Base-by-base conservation (phyloP, 192 early-diverging fungal species). In the Coemansia sp. region DNA sequence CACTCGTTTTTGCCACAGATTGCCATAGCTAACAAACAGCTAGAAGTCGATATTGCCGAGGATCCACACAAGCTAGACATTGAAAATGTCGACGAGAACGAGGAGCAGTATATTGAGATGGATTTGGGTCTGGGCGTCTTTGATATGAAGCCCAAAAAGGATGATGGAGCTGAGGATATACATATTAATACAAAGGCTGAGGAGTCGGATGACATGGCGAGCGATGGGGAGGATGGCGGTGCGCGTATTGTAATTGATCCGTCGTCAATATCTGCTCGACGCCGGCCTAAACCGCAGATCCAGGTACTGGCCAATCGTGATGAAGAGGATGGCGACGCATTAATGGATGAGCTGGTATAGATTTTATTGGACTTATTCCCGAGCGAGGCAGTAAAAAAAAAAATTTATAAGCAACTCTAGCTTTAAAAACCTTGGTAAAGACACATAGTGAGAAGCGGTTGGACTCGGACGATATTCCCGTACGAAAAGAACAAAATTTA, bases 41-140 rank as follows among this genome's bases (percentile, higher is more conserved):
- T 84, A 16, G 65, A 79, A 33, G 71, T 22, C 5, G 75, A 73
- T 3, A 57, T 75, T 16, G 68, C 68, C 36, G 51, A 73, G 15
- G 78, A 85, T 66, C 78, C 78, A 0, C 41, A 27, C 27, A 77
- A 77, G 40, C 41, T 77, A 4, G 73, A 85, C 16, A 85, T 85
- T 24, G 82, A 85, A 38, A 85, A 85, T 31, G 68, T 85, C 11
- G 68, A 65, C 38, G 64, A 71, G 8, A 61, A 80, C 20, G 69
- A 74, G 13, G 44, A 63, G 7, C 78, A 80, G 68, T 80, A 85
- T 61, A 80, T 80, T 29, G 83, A 85, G 34, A 80, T 85, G 83
- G 83, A 85, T 34, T 62, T 80, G 20, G 78, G 78, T 1, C 68
- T 80, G 29, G 83, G 78, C 33, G 75, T 80, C 11, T 80, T 85